Evolutionary conservation across 176 grass and related monocot species (phyloP).

Genomic region (Saccharum officinarum): DNA sequence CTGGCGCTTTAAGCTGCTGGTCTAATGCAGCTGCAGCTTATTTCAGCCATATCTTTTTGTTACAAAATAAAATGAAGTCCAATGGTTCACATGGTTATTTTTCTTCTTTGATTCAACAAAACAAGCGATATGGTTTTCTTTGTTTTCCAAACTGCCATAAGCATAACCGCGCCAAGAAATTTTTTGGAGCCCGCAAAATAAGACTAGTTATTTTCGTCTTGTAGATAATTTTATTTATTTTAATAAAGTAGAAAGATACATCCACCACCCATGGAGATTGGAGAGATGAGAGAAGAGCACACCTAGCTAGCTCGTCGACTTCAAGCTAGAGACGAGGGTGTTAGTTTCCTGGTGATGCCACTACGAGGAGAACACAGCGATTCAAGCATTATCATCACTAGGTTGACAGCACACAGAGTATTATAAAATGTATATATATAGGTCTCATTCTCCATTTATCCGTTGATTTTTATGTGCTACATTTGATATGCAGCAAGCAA

Average conservation of each 20-base stretch:
- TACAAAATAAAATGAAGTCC: not conserved
- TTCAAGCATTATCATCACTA: not conserved
- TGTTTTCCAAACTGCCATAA: not conserved
- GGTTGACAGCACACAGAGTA: not conserved
- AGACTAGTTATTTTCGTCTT: not conserved
- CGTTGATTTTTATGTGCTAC: not conserved
- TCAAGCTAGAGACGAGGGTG: not conserved
- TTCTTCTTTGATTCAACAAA: not conserved
- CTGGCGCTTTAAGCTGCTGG: not conserved
- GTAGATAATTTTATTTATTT: not conserved
- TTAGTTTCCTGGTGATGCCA: slow-evolving; percentile 12
- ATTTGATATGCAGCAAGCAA: slow-evolving; percentile 5
- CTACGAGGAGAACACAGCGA: not conserved
- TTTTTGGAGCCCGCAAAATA: not conserved
- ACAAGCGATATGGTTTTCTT: not conserved
- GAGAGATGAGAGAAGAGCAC: not conserved
- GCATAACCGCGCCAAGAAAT: not conserved
- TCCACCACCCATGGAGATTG: not conserved
- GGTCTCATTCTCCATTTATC: not conserved
- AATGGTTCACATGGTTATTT: not conserved
- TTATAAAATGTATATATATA: not conserved
- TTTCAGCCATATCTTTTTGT: not conserved
- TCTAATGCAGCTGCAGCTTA: not conserved
- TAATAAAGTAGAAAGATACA: not conserved
- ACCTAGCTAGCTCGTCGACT: not conserved